Base-by-base conservation (phyloP, 1,284 basidiomycete species). In the Melampsora larici-populina region DNA sequence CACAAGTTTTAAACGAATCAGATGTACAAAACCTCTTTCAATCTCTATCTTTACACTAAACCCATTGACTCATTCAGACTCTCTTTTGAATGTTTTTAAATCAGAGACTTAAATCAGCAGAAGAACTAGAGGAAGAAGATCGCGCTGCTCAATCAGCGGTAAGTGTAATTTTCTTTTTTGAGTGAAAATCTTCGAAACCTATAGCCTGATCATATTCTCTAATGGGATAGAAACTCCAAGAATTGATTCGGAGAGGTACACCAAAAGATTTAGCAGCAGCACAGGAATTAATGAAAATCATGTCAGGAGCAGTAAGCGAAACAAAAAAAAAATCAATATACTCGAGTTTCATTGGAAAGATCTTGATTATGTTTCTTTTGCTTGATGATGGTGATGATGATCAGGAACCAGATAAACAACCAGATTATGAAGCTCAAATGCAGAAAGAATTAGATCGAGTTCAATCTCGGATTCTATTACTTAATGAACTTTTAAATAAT, bases 401-500 rank as follows among this genome's bases (percentile, higher is more conserved):
- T 31, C 71, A 87, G 85, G 93, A 98, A 84, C 95, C 95, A 0
- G 93, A 97, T 51, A 89, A 91, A 76, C 92, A 93, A 82, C 93
- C 93, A 0, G 94, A 98, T 83, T 98, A 98, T 84, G 89, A 91
- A 33, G 88, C 90, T 24, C 94, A 98, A 82, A 92, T 94, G 1
- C 84, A 93, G 51, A 89, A 89, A 3, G 97, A 99, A 82, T 89
- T 99, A 36, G 93, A 94, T 83, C 97, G 97, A 84, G 88, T 99
- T 26, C 95, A 98, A 85, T 90, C 90, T 82, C 94, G 98, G 83
- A 93, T 97, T 51, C 90, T 98, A 49, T 84, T 99, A 66, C 87
- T 99, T 36, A 97, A 96, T 82, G 95, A 99, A 84, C 92, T 99
- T 90, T 87, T 99, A 72, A 94, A 99, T 82, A 98, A 98, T 82